Conservation (phyloP, 768 basidiomycete genomes). For the Lactarius evosmus region DNA sequence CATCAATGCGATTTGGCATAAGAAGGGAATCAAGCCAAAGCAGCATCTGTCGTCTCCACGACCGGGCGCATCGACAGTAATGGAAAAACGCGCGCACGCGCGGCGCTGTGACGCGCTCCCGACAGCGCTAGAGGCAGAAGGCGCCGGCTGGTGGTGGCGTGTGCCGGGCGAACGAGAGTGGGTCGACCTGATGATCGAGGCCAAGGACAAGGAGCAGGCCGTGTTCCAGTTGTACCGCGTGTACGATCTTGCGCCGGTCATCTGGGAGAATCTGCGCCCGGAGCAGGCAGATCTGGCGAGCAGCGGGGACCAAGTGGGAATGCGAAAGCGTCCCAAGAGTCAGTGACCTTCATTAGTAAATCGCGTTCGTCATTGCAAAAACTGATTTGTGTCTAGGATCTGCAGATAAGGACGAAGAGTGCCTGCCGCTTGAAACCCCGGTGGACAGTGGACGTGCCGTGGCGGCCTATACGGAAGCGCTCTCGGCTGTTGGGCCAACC, state of each 20-base stretch:
- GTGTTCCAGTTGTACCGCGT: slow-evolving; percentile 81
- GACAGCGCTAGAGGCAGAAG: slow-evolving; percentile 55
- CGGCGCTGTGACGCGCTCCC: slow-evolving; percentile 74
- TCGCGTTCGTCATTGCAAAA: neutral
- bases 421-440: neutral
- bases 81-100: slow-evolving; percentile 85
- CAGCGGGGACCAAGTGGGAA: neutral
- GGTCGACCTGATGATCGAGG: slow-evolving; percentile 87
- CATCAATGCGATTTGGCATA: slow-evolving; percentile 69
- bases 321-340: slow-evolving; percentile 2
- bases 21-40: slow-evolving; percentile 80
- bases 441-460: neutral
- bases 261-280: slow-evolving; percentile 42
- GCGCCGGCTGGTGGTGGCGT: slow-evolving; percentile 27
- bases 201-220: slow-evolving; percentile 92
- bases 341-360: neutral
- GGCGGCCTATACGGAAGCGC: neutral
- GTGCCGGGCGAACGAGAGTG: slow-evolving; percentile 7
- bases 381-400: neutral
- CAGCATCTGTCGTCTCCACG: slow-evolving; percentile 91
- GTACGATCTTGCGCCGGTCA: slow-evolving; percentile 67
- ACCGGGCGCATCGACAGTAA: slow-evolving; percentile 75
- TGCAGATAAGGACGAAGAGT: slow-evolving; percentile 2
- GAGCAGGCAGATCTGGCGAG: slow-evolving; percentile 25
- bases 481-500: neutral